phyloP scores from a whole-genome alignment of 495 filamentous ascomycete genomes.

The Penicillium silybi region DNA sequence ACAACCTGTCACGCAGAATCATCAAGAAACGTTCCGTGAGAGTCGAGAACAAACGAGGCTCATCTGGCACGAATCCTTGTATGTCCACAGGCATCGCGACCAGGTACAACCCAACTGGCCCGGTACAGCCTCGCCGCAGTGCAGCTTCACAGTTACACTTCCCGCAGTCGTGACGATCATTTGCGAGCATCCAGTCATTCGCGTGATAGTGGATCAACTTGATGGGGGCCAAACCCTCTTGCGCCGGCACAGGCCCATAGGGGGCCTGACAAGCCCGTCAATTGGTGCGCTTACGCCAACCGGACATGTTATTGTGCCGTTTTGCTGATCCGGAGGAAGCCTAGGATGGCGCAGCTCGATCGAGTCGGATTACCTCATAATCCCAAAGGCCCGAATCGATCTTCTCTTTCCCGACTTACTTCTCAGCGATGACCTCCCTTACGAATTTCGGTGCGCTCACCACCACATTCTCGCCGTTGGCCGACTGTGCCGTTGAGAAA shows the following conservation, averaged over 20 bases:
- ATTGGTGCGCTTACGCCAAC: neutral
- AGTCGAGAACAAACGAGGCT: neutral
- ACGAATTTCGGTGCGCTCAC: constrained; percentile 12
- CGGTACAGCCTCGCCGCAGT: neutral
- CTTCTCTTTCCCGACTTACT: neutral
- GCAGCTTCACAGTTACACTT: neutral
- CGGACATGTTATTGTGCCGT: no score
- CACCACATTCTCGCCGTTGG: constrained; percentile 1
- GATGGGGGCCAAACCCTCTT: neutral
- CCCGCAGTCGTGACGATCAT: neutral
- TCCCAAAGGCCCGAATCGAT: no score
- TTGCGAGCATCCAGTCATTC: neutral
- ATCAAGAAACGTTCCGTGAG: neutral
- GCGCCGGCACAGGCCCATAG: neutral
- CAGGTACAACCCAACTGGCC: neutral
- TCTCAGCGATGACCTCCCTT: neutral
- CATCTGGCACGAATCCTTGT: neutral
- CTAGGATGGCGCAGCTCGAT: no score
- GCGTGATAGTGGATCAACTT: neutral
- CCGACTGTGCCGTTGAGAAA: constrained; percentile 2
- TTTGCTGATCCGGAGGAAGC: no score
- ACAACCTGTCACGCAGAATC: neutral
- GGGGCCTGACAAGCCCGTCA: neutral
- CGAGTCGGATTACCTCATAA: no score
- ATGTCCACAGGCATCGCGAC: neutral